Evolutionary conservation across 371 early-diverging fungal species (phyloP).

Genomic region (Syncephalis fuscata): DNA sequence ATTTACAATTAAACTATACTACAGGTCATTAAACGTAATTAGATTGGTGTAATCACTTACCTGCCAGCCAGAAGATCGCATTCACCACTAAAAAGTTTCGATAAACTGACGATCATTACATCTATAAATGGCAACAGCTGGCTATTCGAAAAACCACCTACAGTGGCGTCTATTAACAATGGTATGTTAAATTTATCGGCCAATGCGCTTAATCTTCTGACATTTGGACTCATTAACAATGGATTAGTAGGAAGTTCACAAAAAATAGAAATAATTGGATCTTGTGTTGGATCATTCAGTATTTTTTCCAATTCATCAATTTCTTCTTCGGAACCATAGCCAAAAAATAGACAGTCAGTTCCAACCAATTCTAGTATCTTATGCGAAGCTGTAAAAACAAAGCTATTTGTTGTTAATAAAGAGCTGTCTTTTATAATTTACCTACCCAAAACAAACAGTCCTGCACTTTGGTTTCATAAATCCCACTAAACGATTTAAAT

Average conservation of each 20-base stretch:
- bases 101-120: conserved; percentile 78
- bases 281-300: too few relatives aligned
- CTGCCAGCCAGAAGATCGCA: conserved; percentile 96
- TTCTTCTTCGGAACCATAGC: too few relatives aligned
- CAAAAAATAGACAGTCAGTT: too few relatives aligned
- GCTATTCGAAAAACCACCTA: conserved; percentile 84
- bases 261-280: conserved; percentile 60
- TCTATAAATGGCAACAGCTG: conserved; percentile 61
- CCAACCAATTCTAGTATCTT: conserved; percentile 24
- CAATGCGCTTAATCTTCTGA: conserved; percentile 49
- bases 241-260: conserved; percentile 93
- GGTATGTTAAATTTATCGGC: conserved; percentile 60
- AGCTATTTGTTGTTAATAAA: conserved; percentile 62
- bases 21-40: background rate
- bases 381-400: conserved; percentile 53
- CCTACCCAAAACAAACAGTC: too few relatives aligned
- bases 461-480: too few relatives aligned
- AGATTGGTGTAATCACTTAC: conserved; percentile 19
- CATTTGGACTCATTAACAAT: conserved; percentile 61
- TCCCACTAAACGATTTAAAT: too few relatives aligned
- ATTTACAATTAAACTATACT: conserved; percentile 64
- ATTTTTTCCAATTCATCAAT: too few relatives aligned
- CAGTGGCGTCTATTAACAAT: conserved; percentile 85
- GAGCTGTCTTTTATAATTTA: conserved; percentile 33
- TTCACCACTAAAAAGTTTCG: conserved; percentile 89